These are phyloP conservation scores for Nepenthes mirabilis DNA, from an alignment of 148 eudicot species.

Conservation along the genomic window DNA sequence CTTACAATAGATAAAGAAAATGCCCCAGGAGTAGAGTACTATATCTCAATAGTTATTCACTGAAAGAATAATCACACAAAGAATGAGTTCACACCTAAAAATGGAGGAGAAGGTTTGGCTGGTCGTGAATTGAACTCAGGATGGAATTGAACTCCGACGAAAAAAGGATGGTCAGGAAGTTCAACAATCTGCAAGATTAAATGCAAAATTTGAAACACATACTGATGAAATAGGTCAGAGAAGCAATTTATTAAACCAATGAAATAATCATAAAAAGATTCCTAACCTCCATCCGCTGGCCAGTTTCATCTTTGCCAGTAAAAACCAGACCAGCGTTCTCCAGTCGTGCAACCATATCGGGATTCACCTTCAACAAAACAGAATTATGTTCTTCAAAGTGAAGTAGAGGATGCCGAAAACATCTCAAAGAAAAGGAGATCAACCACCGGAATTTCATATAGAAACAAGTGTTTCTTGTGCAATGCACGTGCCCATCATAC, in stretches of 20 bases:
- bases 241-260: slow-evolving; percentile 1
- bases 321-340: slow-evolving; percentile 82
- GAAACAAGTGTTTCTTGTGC: no score
- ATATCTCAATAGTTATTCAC: no score
- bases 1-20: no score
- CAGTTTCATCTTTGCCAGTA: slow-evolving; percentile 89
- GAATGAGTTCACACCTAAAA: slow-evolving; percentile 36
- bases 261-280: not conserved
- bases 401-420: not conserved
- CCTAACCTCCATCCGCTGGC: slow-evolving; percentile 81
- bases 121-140: slow-evolving; percentile 96
- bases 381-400: not conserved
- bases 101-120: slow-evolving; percentile 82
- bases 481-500: not conserved
- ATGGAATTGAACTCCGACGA: slow-evolving; percentile 88
- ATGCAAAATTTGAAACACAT: not conserved
- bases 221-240: no score
- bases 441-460: no score
- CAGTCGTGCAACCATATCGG: slow-evolving; percentile 59
- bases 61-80: not conserved
- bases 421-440: no score
- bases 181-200: slow-evolving; percentile 58
- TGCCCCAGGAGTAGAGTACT: no score
- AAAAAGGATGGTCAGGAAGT: slow-evolving; percentile 69
- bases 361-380: slow-evolving; percentile 55